These are phyloP conservation scores for Pelagophyceae sp. DNA, from an alignment of 352 stramenopile species.

Conservation along the genomic window DNA sequence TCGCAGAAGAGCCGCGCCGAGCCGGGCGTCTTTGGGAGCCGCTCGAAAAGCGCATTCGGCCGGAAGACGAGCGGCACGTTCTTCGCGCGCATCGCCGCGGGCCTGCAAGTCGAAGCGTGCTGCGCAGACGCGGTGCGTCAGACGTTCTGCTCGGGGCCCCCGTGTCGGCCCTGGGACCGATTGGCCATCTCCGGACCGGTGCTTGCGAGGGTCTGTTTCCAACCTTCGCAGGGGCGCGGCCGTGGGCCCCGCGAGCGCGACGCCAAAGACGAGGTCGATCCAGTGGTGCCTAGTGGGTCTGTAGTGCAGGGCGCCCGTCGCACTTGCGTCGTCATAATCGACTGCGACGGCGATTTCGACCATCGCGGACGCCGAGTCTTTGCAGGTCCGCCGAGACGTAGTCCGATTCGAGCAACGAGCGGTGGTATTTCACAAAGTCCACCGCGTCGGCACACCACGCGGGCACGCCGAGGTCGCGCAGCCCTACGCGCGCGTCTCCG, in stretches of 20 bases:
- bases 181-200: no score
- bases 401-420: slow-evolving; percentile 75
- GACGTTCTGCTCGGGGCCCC: no score
- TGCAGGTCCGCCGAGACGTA: slow-evolving; percentile 65
- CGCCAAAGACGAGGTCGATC: slow-evolving; percentile 93
- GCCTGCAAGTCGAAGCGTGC: no score
- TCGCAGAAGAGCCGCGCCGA: neutral
- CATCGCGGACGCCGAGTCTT: no score
- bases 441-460: slow-evolving; percentile 56
- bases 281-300: no score
- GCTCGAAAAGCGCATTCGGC: neutral
- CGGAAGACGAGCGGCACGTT: slow-evolving; percentile 63
- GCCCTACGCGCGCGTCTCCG: slow-evolving; percentile 39
- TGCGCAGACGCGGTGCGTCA: no score
- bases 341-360: no score
- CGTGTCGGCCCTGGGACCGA: no score
- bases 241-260: slow-evolving; percentile 60
- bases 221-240: slow-evolving; percentile 61
- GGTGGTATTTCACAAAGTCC: slow-evolving; percentile 76
- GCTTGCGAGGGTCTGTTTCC: no score
- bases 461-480: slow-evolving; percentile 38
- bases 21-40: neutral
- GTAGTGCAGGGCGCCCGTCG: no score
- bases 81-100: no score
- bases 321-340: no score